Evolutionary conservation across 306 rosid genomes (phyloP), one percentile per base, ranked within the genome.

Genomic region (Abrus pulchellus): DNA sequence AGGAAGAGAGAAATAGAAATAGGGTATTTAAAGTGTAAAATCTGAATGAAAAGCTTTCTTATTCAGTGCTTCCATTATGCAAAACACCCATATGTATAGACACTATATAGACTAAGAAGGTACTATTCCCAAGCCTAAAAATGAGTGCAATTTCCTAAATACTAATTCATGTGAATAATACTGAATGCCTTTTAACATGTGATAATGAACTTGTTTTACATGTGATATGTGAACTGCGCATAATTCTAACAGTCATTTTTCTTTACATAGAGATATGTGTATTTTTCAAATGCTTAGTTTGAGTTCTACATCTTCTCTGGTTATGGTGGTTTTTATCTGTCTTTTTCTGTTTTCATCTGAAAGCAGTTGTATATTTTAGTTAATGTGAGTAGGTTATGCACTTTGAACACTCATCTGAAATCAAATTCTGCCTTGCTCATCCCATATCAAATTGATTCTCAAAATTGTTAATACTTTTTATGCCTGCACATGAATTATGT

Each of bases 371-470:
- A 33, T 20, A 65, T 65, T 43, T 41, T 65, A 41, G 52, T 41
- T 65, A 64, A 65, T 9, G 3, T 41, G n/a, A 40, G 13, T n/a
- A 14, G 14, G 34, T 64, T 64, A 7, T 64, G 41, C 47, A 12
- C 30, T 64, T 32, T 38, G 69, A 12, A 61, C 5, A 6, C 12
- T 63, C 8, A 34, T 7, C 65, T 72, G 11, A 40, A 72, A 55
- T 27, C 60, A 70, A 50, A 32, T 12, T 47, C n/a, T 32, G 13
- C n/a, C 3, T 14, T 70, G 60, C 36, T 69, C 44, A 47, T 68
- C 28, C 14, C 41, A 68, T 27, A 68, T 29, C 70, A 64, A 64
- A n/a, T 50, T 49, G 54, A 7, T 80, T 80, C 65, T 57, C 40
- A 3, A 72, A 62, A 34, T 72, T 71, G 36, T 29, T 7, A 14